Base-by-base conservation (phyloP, 2,329 filamentous ascomycete species). In the Furcasterigmium furcatum region DNA sequence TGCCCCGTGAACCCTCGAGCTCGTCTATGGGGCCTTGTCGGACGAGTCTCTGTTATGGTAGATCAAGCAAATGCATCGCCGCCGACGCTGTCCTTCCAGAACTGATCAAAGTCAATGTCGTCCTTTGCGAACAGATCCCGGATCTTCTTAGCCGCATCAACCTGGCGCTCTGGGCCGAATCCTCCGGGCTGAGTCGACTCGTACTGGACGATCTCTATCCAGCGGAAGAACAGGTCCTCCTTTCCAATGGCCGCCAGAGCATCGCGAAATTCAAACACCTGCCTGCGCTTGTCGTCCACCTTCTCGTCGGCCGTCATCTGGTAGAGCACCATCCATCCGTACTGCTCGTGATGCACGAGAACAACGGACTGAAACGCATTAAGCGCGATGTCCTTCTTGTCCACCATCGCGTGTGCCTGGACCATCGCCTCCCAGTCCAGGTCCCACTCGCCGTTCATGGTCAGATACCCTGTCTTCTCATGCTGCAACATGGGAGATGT, bases 171-270 rank as follows among this genome's bases (percentile, higher is more conserved):
- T 0, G 76, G 70, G 2, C 85, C 87, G 59, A 95, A 95, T 0
- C 88, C 88, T 16, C 85, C 88, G 0, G 90, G 87, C 54, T 80
- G 79, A 29, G 83, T 85, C 35, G 88, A 85, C 67, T 96, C 91
- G 58, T 83, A 95, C 67, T 96, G 91, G 41, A 96, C 84, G 59
- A 95, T 79, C 70, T 96, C 91, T 41, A 96, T 88, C 90, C 91
- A 96, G 45, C 86, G 82, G 70, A 88, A 96, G 70, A 96, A 96
- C 44, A 96, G 65, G 52, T 87, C 83, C 64, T 96, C 91, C 67
- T 96, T 95, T 36, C 87, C 90, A 65, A 94, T 74, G 3, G 76
- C 76, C 2, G 79, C 76, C 55, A 96, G 74, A 18, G 83, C 82
- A 36, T 94, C 86, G 56, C 88, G 84, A 63, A 96, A 95, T 3